Percentiles rank a stretch among this genome's conserved stretches.
phyloP scores from a whole-genome alignment of 148 eudicot species.

The Dysphania ambrosioides region DNA sequence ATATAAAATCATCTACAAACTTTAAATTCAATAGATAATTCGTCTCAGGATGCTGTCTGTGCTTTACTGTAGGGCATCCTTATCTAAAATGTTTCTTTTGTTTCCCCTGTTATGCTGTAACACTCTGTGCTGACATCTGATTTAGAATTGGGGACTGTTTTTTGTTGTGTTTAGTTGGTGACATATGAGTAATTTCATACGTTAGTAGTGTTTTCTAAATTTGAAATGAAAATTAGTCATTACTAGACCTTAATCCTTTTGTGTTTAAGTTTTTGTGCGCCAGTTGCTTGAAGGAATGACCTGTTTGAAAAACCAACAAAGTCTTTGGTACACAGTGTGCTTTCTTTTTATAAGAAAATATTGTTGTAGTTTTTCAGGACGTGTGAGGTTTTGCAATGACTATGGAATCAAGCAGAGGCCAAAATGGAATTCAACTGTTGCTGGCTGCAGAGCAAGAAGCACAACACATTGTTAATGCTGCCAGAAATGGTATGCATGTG shows the following conservation, averaged over 20 bases:
- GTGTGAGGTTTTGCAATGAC: conserved; percentile 19
- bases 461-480: conserved; percentile 76
- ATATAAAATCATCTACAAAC: no score
- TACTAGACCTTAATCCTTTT: neutral
- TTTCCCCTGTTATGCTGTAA: neutral
- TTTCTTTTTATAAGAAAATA: neutral
- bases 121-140: neutral
- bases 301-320: no score
- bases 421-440: conserved; percentile 78
- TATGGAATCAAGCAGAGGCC: conserved; percentile 71
- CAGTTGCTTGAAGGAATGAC: neutral
- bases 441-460: conserved; percentile 92
- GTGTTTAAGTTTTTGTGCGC: neutral
- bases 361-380: conserved; percentile 17
- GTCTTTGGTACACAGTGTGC: neutral
- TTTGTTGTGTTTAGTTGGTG: neutral
- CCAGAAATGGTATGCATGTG: conserved; percentile 51
- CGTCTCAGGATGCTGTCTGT: neutral
- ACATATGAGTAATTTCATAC: neutral
- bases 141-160: neutral
- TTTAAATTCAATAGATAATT: neutral
- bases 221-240: neutral
- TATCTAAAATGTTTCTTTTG: neutral
- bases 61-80: neutral
- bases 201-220: neutral